Conservation (phyloP, 176 grass and related monocot species). For the Bothriochloa decipiens region DNA sequence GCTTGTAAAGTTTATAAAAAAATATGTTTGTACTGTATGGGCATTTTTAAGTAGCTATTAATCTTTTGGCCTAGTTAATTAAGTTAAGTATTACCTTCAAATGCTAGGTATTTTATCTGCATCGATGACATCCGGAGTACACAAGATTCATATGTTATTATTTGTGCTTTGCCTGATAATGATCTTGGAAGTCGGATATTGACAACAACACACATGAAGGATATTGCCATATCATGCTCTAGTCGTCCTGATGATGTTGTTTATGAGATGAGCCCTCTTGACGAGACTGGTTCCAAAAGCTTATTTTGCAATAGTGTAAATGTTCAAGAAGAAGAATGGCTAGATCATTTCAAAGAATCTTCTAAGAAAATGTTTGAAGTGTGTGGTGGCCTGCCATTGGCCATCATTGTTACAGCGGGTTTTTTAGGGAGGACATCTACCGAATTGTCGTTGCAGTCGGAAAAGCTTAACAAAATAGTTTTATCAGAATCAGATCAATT, state of each 20-base stretch:
- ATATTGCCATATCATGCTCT: slow-evolving; percentile 14
- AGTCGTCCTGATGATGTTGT: slow-evolving; percentile 10
- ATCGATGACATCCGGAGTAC: slow-evolving; percentile 19
- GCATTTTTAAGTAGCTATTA: neutral
- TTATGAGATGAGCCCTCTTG: neutral
- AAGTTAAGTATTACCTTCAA: neutral
- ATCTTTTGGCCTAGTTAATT: neutral
- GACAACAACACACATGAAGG: slow-evolving; percentile 10
- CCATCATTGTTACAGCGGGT: slow-evolving; percentile 18
- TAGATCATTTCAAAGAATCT: neutral
- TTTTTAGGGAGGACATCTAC: slow-evolving; percentile 12
- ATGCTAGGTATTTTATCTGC: slow-evolving; percentile 24
- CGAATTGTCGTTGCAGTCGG: neutral
- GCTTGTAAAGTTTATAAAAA: neutral
- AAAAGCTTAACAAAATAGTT: slow-evolving; percentile 1
- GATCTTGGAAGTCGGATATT: slow-evolving; percentile 27
- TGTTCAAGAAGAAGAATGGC: slow-evolving; percentile 17
- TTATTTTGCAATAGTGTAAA: neutral
- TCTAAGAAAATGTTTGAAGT: neutral
- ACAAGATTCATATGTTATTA: neutral
- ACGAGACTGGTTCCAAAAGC: neutral
- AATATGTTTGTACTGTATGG: neutral
- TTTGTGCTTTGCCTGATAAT: slow-evolving; percentile 27
- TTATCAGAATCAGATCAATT: neutral
- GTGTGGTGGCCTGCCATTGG: slow-evolving; percentile 37